Conservation (phyloP, 129 eudicot genomes). For the Flaveria ramosissima region DNA sequence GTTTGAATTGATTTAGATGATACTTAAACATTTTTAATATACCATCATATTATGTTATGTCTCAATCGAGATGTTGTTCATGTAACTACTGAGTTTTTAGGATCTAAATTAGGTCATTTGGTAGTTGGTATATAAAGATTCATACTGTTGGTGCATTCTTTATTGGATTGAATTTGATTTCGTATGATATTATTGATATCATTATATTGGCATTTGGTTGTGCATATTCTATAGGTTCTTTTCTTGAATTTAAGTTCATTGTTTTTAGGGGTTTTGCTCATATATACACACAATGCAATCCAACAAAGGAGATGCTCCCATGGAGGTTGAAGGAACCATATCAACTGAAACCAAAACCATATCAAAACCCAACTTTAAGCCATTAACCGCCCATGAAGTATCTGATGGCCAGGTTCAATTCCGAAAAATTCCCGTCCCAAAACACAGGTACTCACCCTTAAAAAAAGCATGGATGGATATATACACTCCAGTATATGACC, state of each 20-base stretch:
- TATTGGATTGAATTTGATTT: neutral
- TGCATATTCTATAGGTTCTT: neutral
- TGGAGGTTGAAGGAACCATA: slow-evolving; percentile 47
- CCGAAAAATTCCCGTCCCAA: slow-evolving; percentile 65
- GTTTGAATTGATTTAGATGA: neutral
- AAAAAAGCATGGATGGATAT: slow-evolving; percentile 82
- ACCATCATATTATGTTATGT: neutral
- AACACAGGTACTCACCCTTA: slow-evolving; percentile 64
- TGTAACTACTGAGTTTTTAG: neutral
- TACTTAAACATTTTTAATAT: neutral
- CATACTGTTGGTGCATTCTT: neutral
- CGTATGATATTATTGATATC: no score
- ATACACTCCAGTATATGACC: slow-evolving; percentile 60
- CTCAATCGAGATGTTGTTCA: neutral
- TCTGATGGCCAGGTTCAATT: slow-evolving; percentile 67
- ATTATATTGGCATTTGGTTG: neutral
- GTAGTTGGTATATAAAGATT: neutral
- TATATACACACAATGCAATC: slow-evolving; percentile 34
- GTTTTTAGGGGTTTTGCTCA: neutral
- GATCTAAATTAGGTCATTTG: neutral
- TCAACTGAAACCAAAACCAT: slow-evolving; percentile 29
- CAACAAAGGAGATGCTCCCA: slow-evolving; percentile 34
- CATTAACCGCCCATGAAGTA: slow-evolving; percentile 55
- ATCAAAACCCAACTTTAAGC: slow-evolving; percentile 49
- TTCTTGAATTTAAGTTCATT: slow-evolving; percentile 2